Conservation (phyloP, 1,284 basidiomycete species). For the Meripilus lineatus region DNA sequence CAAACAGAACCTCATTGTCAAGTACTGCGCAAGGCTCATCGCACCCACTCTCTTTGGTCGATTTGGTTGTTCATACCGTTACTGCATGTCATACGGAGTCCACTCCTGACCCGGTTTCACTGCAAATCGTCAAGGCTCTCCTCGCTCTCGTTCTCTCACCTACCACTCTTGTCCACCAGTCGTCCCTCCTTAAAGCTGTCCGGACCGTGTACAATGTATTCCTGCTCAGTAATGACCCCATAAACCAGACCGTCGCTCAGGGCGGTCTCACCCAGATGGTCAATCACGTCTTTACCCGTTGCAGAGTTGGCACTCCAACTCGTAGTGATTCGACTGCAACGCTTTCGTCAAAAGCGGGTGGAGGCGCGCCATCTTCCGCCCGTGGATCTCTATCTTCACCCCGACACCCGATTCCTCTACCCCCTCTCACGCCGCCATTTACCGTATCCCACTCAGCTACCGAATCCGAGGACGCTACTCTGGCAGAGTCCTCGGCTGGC, state of each 20-base stretch:
- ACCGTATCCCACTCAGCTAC: constrained; percentile 7
- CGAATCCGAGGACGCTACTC: constrained; percentile 6
- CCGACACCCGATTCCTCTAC: constrained; percentile 21
- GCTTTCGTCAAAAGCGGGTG: constrained; percentile 13
- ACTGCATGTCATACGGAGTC: constrained; percentile 87
- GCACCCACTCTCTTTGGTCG: constrained; percentile 71
- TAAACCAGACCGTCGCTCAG: constrained; percentile 95
- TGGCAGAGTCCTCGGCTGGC: neutral
- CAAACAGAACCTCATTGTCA: constrained; percentile 38
- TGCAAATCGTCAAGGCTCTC: constrained; percentile 94
- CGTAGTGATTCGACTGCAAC: constrained; percentile 22
- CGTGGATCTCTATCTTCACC: constrained; percentile 25
- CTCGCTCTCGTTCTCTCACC: constrained; percentile 84
- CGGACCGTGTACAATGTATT: constrained; percentile 97
- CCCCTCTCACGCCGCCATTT: constrained; percentile 16
- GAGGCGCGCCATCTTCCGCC: constrained; percentile 15
- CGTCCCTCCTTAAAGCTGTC: constrained; percentile 89
- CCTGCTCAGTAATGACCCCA: constrained; percentile 80
- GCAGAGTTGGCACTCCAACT: constrained; percentile 32
- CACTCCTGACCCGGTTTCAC: constrained; percentile 83
- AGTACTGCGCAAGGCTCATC: constrained; percentile 45
- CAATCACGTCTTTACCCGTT: constrained; percentile 88
- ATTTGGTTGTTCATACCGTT: constrained; percentile 90
- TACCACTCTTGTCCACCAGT: constrained; percentile 87
- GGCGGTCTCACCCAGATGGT: constrained; percentile 97